Conservation (phyloP, 345 rosid genomes). For the Odontarrhena argentea region DNA sequence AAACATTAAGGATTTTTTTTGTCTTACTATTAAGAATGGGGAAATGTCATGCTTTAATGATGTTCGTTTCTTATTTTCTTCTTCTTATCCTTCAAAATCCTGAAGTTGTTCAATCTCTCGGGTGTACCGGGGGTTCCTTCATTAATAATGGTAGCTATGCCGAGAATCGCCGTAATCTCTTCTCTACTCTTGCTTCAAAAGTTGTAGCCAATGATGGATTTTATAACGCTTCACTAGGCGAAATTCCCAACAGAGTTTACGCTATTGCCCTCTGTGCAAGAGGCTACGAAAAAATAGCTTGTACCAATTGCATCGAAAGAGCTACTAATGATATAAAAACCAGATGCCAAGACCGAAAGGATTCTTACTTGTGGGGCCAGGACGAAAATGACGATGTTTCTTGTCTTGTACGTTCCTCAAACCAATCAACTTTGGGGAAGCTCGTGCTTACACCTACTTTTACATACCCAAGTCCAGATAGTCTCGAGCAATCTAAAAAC, state of each 20-base stretch:
- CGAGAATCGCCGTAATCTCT: slow-evolving; percentile 18
- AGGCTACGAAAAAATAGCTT: slow-evolving; percentile 33
- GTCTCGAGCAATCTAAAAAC: slow-evolving; percentile 20
- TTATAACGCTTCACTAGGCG: slow-evolving; percentile 34
- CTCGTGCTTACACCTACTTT: slow-evolving; percentile 25
- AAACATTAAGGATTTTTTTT: too few species aligned
- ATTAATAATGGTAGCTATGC: too few species aligned
- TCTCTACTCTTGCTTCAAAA: slow-evolving; percentile 37
- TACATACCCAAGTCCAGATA: background rate
- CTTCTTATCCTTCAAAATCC: too few species aligned
- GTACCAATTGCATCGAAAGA: slow-evolving; percentile 30
- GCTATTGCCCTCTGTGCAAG: slow-evolving; percentile 39
- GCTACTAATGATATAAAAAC: background rate
- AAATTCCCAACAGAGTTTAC: slow-evolving; percentile 29
- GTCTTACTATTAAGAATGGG: too few species aligned
- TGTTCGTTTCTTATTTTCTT: too few species aligned
- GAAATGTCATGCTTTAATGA: too few species aligned
- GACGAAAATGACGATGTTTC: slow-evolving; percentile 15
- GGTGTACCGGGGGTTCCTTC: too few species aligned
- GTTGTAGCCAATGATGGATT: slow-evolving; percentile 31
- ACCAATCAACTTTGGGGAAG: slow-evolving; percentile 34
- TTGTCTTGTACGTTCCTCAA: slow-evolving; percentile 43
- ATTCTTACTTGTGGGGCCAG: slow-evolving; percentile 30
- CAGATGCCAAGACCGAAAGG: slow-evolving; percentile 40
- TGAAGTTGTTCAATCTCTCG: too few species aligned